Evolutionary conservation across 176 grass and related monocot species (phyloP).

Genomic region (Rhynchospora tenuis): DNA sequence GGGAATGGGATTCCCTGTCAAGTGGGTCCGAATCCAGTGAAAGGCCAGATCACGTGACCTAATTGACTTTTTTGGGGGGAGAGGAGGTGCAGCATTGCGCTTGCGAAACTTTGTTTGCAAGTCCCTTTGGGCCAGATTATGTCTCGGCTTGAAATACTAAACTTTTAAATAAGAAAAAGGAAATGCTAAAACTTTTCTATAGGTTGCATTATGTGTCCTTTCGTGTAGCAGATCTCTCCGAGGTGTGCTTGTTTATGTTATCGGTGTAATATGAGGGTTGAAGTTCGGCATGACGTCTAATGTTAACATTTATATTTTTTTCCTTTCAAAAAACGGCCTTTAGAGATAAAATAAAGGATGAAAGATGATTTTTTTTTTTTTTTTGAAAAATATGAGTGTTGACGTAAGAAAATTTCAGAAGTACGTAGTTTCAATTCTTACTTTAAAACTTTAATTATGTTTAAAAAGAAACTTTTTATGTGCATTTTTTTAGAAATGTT

Average conservation of each 20-base stretch:
- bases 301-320: no score
- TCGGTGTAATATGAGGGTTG: no score
- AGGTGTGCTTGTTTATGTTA: not conserved
- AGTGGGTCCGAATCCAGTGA: not conserved
- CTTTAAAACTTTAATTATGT: no score
- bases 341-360: no score
- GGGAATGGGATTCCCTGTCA: not conserved
- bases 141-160: not conserved
- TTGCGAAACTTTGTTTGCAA: not conserved
- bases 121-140: not conserved
- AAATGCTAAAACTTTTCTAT: not conserved
- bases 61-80: not conserved
- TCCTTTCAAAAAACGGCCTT: no score
- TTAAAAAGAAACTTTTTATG: no score
- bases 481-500: no score
- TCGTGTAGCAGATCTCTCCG: not conserved
- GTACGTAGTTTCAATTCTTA: no score
- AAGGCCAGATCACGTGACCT: not conserved
- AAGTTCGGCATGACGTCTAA: no score
- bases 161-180: not conserved
- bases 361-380: no score
- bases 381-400: no score
- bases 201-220: not conserved
- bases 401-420: no score
- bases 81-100: not conserved